phyloP scores from a whole-genome alignment of 129 eudicot species.

The Centaurea solstitialis region DNA sequence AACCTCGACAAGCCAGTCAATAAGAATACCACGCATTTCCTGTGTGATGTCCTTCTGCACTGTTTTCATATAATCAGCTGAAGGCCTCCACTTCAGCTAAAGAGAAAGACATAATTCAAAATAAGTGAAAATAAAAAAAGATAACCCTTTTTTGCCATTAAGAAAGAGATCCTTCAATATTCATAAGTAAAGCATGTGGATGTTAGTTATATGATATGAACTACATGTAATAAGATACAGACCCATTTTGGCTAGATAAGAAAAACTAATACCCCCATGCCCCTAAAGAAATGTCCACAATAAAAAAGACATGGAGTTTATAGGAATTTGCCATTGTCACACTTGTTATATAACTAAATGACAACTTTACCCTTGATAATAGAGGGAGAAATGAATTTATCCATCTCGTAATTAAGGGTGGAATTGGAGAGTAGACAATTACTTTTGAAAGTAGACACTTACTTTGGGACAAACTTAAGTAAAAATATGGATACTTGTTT shows the following conservation, averaged over 20 bases:
- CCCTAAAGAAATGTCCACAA: too few relatives aligned
- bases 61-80: conserved; percentile 65
- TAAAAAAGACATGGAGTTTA: too few relatives aligned
- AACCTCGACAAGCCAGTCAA: conserved; percentile 99
- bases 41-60: conserved; percentile 80
- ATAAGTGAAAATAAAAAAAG: background rate
- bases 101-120: conserved; percentile 15
- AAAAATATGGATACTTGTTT: too few relatives aligned
- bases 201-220: conserved; percentile 3
- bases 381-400: too few relatives aligned
- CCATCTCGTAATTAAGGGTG: too few relatives aligned
- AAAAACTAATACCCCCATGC: background rate
- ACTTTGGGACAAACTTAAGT: too few relatives aligned
- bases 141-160: background rate
- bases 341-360: too few relatives aligned
- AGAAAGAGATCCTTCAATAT: background rate
- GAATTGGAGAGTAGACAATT: too few relatives aligned
- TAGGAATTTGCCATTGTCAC: too few relatives aligned
- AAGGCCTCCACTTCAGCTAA: conserved; percentile 79
- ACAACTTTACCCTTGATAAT: too few relatives aligned
- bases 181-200: background rate
- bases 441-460: too few relatives aligned
- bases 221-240: background rate
- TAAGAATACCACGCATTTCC: conserved; percentile 77
- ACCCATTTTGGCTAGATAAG: background rate